Evolutionary conservation across 1,284 basidiomycete genomes (phyloP).

Genomic region (Irpex sp.): DNA sequence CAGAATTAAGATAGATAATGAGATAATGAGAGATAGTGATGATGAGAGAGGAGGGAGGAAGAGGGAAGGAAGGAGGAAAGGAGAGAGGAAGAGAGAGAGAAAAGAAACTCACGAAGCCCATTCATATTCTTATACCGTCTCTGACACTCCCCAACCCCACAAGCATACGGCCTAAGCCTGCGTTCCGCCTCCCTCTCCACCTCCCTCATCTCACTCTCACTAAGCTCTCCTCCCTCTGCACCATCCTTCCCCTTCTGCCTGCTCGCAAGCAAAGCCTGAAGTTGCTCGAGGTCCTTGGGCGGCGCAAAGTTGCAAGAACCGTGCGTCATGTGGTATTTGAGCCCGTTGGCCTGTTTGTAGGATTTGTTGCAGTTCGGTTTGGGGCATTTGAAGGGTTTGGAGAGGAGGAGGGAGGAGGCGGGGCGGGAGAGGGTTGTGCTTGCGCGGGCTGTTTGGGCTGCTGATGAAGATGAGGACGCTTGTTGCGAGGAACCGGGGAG

Average conservation of each 20-base stretch:
- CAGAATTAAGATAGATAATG: background rate
- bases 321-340: conserved; percentile 97
- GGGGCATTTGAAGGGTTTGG: conserved; percentile 95
- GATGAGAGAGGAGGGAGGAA: no score
- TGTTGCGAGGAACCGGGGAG: conserved; percentile 14
- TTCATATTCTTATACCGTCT: conserved; percentile 99
- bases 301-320: conserved; percentile 92
- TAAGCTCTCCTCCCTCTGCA: conserved; percentile 34
- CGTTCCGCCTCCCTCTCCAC: conserved; percentile 83
- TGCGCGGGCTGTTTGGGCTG: conserved; percentile 31
- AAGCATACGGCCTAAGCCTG: conserved; percentile 80
- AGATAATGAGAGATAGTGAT: background rate
- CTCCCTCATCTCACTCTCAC: conserved; percentile 66
- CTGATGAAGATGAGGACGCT: conserved; percentile 11
- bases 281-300: conserved; percentile 73
- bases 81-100: no score
- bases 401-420: conserved; percentile 49
- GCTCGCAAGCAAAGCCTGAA: conserved; percentile 62
- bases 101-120: conserved; percentile 60
- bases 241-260: conserved; percentile 41
- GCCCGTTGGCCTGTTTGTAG: conserved; percentile 95
- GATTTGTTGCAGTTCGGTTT: conserved; percentile 97
- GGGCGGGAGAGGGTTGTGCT: conserved; percentile 50
- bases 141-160: conserved; percentile 87
- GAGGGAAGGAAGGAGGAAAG: no score